Base-by-base conservation (phyloP, 2,329 filamentous ascomycete species). In the Pseudopyricularia cyperi region DNA sequence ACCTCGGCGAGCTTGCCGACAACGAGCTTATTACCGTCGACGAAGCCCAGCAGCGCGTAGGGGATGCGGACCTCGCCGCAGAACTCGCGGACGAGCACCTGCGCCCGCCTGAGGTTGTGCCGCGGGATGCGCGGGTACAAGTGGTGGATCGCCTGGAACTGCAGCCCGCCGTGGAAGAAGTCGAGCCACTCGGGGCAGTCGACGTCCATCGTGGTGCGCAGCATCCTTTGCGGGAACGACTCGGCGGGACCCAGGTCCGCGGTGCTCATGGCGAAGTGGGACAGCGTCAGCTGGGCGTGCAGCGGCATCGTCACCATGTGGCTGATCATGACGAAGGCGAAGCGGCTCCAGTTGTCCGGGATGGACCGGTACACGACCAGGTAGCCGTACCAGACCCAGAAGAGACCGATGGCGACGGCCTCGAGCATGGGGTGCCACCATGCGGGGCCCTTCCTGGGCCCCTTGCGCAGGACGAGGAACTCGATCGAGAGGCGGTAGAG, bases 241-340 rank as follows among this genome's bases (percentile, higher is more conserved):
- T 95, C 89, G 50, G 83, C 74, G 1, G 85, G 81, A 0, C 90
- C 90, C 12, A 95, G 74, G 60, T 95, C 88, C 11, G 87, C 78
- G 0, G 89, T 95, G 59, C 87, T 91, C 89, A 95, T 95, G 57
- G 87, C 87, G 66, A 94, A 95, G 67, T 95, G 89, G 2, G 87
- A 93, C 17, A 95, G 77, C 0, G 89, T 94, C 64, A 95, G 95
- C 65, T 95, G 89, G 11, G 91, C 78, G 65, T 95, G 89, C 50
- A 95, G 71, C 2, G 89, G 85, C 66, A 87, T 85, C 7, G 87
- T 87, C 26, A 88, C 75, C 62, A 89, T 77, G 63, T 95, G 88
- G 62, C 85, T 90, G 61, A 93, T 68, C 64, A 94, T 72, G 60
- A 95, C 71, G 65, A 88, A 95, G 48, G 77, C 69, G 52, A 93